These are phyloP conservation scores for Dioscorea dumetorum DNA, from an alignment of 106 monocot genomes.

Conservation along the genomic window DNA sequence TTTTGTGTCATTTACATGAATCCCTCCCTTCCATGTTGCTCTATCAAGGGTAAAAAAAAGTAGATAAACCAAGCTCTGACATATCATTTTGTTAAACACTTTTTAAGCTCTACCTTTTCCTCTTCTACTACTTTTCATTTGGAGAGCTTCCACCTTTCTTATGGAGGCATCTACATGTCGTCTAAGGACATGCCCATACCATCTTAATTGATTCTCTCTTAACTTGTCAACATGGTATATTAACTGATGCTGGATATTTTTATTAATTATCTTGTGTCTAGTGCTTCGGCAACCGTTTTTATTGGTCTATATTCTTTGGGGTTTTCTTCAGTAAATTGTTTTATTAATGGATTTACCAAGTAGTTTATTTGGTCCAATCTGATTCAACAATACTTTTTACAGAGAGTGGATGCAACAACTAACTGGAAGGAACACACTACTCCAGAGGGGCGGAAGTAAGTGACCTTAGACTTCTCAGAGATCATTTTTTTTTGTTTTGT, in stretches of 20 bases:
- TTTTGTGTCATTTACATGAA: no score
- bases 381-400: neutral
- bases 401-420: constrained; percentile 19
- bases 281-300: neutral
- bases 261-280: neutral
- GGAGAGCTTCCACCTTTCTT: no score
- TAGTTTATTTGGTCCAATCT: neutral
- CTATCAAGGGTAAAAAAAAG: no score
- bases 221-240: neutral
- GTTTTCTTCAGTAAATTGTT: neutral
- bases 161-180: no score
- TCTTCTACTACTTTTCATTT: no score
- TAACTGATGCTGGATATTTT: neutral
- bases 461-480: neutral
- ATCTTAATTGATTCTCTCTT: no score
- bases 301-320: neutral
- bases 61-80: no score
- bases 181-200: no score
- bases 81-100: no score
- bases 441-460: constrained; percentile 15
- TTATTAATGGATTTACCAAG: neutral
- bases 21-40: no score
- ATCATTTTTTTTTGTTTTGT: neutral
- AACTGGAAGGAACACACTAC: constrained; percentile 13
- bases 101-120: no score